Evolutionary conservation across 2,329 filamentous ascomycete genomes (phyloP), one percentile per base, ranked within the genome.

Genomic region (Monosporascus sp.): DNA sequence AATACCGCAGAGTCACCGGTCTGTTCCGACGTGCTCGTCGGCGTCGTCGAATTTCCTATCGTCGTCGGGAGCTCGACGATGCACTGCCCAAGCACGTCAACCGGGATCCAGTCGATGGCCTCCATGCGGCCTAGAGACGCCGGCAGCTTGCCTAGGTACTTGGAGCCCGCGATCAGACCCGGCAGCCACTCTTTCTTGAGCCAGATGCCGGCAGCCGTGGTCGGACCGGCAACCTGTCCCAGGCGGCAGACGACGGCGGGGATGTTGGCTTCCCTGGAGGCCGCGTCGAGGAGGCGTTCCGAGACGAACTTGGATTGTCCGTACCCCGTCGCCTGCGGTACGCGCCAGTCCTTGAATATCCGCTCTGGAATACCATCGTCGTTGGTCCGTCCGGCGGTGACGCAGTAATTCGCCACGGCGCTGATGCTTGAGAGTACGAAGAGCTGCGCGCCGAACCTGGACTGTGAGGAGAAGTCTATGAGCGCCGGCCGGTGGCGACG

Each of bases 151-250:
- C 59, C 57, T 9, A 62, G 48, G 36, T 59, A 55, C 27, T 51
- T 55, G 5, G 59, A 59, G 48, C 61, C 62, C 5, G 59, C 56
- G 20, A 64, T 51, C n/a, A 62, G 15, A 25, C 61, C 61, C 15
- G 61, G 59, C n/a, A 62, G 22, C 61, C 60, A 64, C 27, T 64
- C 61, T 27, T 53, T 54, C 45, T 52, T 51, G 11, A 53, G 41
- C 61, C 60, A 62, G 15, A 56, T 46, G 1, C 59, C 59, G 9
- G 49, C 48, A 5, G 27, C 17, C 5, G 55, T 34, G 8, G 51
- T 57, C 9, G 60, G 57, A 3, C 62, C 59, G 2, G 60, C 55
- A 24, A 64, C 41, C 38, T 64, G 62, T 2, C 59, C 60, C 1
- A 64, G 54, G 15, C 58, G 60, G 46, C 53, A 58, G 31, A 60